These are phyloP conservation scores for Arachnopeziza araneosa DNA, from an alignment of 2,329 filamentous ascomycete species.

Conservation along the genomic window DNA sequence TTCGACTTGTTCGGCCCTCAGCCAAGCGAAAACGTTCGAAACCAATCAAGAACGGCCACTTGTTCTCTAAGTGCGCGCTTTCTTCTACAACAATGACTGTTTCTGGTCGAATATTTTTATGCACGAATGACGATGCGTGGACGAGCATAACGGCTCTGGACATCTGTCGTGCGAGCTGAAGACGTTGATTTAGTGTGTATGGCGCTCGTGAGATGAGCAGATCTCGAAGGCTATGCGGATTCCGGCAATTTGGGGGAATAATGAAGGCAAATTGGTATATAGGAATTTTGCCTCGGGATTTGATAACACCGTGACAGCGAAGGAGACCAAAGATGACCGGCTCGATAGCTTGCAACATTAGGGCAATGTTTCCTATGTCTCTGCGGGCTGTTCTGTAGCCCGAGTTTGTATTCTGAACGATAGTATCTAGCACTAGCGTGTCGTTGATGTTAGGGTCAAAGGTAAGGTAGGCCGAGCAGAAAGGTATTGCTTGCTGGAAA, in stretches of 20 bases:
- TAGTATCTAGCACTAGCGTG: not conserved
- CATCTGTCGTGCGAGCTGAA: constrained; percentile 23
- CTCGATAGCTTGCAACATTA: not conserved
- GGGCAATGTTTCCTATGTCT: not conserved
- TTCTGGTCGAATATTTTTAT: constrained; percentile 27
- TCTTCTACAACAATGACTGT: constrained; percentile 6
- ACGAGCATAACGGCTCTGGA: constrained; percentile 26
- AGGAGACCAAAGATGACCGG: not conserved
- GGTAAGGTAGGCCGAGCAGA: not conserved
- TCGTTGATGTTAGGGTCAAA: not conserved
- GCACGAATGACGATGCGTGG: constrained; percentile 27
- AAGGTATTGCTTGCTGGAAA: not conserved
- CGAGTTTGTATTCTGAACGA: not conserved
- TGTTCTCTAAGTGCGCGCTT: not conserved
- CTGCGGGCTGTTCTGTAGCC: not conserved
- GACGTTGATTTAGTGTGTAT: constrained; percentile 3
- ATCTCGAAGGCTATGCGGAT: not conserved
- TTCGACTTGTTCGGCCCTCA: constrained; percentile 6
- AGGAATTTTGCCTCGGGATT: not conserved
- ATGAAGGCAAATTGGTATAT: not conserved
- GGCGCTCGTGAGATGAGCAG: not conserved
- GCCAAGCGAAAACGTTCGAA: constrained; percentile 12
- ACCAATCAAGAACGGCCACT: constrained; percentile 7
- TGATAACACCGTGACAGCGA: not conserved
- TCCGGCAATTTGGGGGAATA: not conserved